Evolutionary conservation across 2,329 filamentous ascomycete genomes (phyloP), one percentile per base, ranked within the genome.

Genomic region (Bipolaris gigantea): DNA sequence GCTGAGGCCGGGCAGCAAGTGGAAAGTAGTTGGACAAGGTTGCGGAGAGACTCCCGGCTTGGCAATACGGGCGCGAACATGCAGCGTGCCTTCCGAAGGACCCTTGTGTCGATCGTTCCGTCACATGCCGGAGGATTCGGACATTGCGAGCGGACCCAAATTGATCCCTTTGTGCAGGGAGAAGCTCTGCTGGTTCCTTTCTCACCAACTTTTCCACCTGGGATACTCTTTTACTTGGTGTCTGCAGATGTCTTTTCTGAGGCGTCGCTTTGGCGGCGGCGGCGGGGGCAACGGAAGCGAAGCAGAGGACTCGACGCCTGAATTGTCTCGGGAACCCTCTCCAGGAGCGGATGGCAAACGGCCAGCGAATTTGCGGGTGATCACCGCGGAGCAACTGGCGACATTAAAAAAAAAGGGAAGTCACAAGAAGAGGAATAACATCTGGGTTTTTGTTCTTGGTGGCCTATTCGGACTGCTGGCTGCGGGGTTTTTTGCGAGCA

Each of bases 401-500:
- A 79, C 79, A 57, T 74, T 83, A 57, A 70, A 79, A 54, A 69
- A 67, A 16, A 75, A 76, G 60, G 63, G 75, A 16, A 73, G 70
- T 38, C 66, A 70, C 50, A 76, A 68, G 50, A 95, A 93, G 76
- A 85, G 90, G 63, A 85, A 87, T 58, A 89, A 85, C 74, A 87
- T 87, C 2, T 85, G 95, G 68, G 89, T 97, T 25, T 97, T 99
- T 75, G 78, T 88, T 9, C 80, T 99, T 18, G 94, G 94, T 30
- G 90, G 92, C 36, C 69, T 99, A n/a, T 93, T 94, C 65, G 94
- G 94, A 11, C 83, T 99, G 51, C 78, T 96, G n/a, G 82, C 88
- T 2, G 94, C 94, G 1, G 88, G 92, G 27, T 92, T 96, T 75
- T 94, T 99, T 65, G 93, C 92, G 27, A 88, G 89, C 62, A 89